Percentiles rank a stretch among this genome's conserved stretches.
phyloP scores from a whole-genome alignment of 208 protist genomes.

The Endotrypanum monterogeii region DNA sequence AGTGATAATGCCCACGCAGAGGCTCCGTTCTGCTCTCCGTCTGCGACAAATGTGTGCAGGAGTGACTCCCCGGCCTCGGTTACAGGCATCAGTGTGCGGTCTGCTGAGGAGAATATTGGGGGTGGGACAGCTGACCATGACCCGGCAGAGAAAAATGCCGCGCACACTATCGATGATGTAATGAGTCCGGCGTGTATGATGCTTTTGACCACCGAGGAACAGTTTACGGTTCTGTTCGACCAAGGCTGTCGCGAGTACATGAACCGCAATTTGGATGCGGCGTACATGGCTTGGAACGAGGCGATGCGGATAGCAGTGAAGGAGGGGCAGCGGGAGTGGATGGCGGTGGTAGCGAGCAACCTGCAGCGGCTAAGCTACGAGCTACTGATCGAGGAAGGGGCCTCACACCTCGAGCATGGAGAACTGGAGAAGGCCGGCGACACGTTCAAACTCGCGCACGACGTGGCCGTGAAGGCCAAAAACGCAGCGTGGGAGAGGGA shows the following conservation, averaged over 20 bases:
- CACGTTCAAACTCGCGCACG: slow-evolving; percentile 70
- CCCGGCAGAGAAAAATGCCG: slow-evolving; percentile 9
- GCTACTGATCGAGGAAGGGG: slow-evolving; percentile 82
- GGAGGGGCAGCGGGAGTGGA: slow-evolving; percentile 90
- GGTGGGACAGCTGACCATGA: not conserved
- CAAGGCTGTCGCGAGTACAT: slow-evolving; percentile 80
- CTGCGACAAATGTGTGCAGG: not conserved
- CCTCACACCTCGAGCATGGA: slow-evolving; percentile 58
- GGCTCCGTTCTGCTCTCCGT: not conserved
- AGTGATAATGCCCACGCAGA: not conserved
- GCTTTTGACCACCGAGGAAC: slow-evolving; percentile 43
- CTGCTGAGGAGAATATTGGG: not conserved
- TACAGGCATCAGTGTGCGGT: not conserved
- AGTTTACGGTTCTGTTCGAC: slow-evolving; percentile 86
- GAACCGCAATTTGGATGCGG: slow-evolving; percentile 71
- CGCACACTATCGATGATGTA: slow-evolving; percentile 35
- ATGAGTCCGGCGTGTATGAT: slow-evolving; percentile 27
- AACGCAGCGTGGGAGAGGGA: slow-evolving; percentile 87
- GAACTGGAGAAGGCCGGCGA: slow-evolving; percentile 73
- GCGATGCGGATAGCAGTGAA: slow-evolving; percentile 77
- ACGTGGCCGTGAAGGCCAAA: slow-evolving; percentile 80
- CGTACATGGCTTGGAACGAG: slow-evolving; percentile 91
- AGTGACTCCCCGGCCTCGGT: not conserved
- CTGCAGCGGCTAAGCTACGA: slow-evolving; percentile 92
- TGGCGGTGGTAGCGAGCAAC: slow-evolving; percentile 87